Evolutionary conservation across 73 alveolate genomes (phyloP).

Genomic region (Tetrahymena borealis): DNA sequence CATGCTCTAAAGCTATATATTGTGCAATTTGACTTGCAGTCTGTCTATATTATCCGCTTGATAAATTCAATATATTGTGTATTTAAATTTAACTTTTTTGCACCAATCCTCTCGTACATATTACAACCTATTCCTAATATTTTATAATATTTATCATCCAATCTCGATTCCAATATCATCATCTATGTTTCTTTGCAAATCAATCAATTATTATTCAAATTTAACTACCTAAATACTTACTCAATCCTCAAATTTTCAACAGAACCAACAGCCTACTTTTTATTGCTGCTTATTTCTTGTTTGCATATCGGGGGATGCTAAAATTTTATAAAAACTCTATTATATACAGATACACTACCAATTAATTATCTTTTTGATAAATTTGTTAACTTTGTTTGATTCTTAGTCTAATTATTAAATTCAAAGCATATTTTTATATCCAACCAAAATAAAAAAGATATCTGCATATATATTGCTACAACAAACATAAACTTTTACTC

Average conservation of each 20-base stretch:
- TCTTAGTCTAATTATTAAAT: neutral
- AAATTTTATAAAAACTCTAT: neutral
- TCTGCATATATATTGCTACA: no score
- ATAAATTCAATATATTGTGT: neutral
- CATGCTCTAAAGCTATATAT: neutral
- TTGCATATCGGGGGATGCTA: neutral
- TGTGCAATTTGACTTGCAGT: neutral
- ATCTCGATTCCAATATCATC: no score
- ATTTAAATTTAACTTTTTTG: neutral
- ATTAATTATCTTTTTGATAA: neutral
- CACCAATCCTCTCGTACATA: conserved; percentile 2
- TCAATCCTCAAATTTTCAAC: no score
- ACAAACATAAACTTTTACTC: no score
- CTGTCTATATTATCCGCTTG: conserved; percentile 3
- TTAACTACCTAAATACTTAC: no score
- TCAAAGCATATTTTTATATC: neutral
- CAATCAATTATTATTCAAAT: no score
- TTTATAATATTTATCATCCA: neutral
- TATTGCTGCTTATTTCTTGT: no score
- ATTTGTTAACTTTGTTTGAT: neutral
- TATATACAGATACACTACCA: neutral
- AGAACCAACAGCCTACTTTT: no score
- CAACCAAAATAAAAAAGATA: neutral
- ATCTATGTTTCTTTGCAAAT: no score
- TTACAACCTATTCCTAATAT: neutral